Base-by-base conservation (phyloP, 1,284 basidiomycete genomes). In the Sporisorium exsertum region DNA sequence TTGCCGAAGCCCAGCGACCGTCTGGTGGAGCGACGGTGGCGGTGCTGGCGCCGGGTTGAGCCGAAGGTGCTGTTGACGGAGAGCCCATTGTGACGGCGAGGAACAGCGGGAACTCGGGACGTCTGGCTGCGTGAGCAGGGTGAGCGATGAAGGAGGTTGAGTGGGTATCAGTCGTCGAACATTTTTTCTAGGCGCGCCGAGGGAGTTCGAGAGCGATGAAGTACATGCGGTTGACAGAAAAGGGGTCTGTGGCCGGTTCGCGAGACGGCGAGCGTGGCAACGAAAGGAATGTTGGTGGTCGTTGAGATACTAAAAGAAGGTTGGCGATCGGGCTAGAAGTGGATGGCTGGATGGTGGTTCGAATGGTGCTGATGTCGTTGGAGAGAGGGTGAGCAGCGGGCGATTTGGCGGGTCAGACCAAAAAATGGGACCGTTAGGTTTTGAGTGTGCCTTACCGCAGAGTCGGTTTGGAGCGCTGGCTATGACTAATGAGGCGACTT, bases 1-100 rank as follows among this genome's bases (percentile, higher is more conserved):
- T 73, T 18, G 71, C 71, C 12, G 65, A 73, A 24, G 58, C 65
- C 40, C 51, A 72, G 16, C 29, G 51, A n/a, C 45, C 12, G 3
- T 18, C 16, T 22, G 61, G 7, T 16, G 52, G 15, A 18, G 47
- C 20, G 46, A n/a, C 20, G 33, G 37, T 20, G 18, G n/a, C n/a
- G n/a, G 40, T 12, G 37, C 10, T 33, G 40, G 27, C 54, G 45
- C 52, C 56, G n/a, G 29, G n/a, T 18, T 50, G 27, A 20, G 13
- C 29, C 10, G 64, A n/a, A 29, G 47, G n/a, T 15, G 43, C 27
- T 50, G 40, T n/a, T 37, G 20, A 18, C 10, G 37, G 10, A 18
- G 50, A 40, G 10, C 22, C 29, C 58, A 52, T 52, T 26, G 27
- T 47, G 22, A 13, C 24, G 40, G 18, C 26, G 24, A 2, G 43